Base-by-base conservation (phyloP, 2,329 filamentous ascomycete species). In the Aspergillus ibericus region DNA sequence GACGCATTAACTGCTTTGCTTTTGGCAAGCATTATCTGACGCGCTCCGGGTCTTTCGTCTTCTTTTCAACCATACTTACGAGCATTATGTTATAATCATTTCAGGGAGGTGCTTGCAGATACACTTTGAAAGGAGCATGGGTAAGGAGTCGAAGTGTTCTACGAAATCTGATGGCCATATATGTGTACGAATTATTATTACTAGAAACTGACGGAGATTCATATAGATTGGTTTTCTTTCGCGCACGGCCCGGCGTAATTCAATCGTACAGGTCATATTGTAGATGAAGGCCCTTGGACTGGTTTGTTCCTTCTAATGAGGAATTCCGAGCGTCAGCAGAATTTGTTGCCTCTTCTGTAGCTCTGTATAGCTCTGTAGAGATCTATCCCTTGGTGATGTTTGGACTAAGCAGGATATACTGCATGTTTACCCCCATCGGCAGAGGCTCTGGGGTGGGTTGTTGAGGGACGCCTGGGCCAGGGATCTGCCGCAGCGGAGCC, bases 401-500 rank as follows among this genome's bases (percentile, higher is more conserved):
- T 25, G 22, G 22, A 25, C 22, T 5, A 25, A 25, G n/a, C n/a
- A n/a, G n/a, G n/a, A n/a, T n/a, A n/a, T n/a, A n/a, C n/a, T n/a
- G n/a, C n/a, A n/a, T n/a, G n/a, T n/a, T n/a, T n/a, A n/a, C n/a
- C n/a, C n/a, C 12, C 38, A 42, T 22, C 8, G 22, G 38, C 16
- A 20, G 38, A 20, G 38, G 10, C 38, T 42, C 38, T 42, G 16
- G 20, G 20, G 38, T 16, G 10, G 18, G 7, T 42, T 42, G 38
- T 42, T 42, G 38, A n/a, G 20, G 16, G 34, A 44, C 32, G 49
- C 38, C 56, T 58, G 61, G 56, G 62, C 56, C 56, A 59, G 63
- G 62, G 66, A 68, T 66, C 64, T 68, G 64, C 65, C 65, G 47
- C 15, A 20, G 20, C 49, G 47, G 59, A 66, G 66, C 64, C 66